Evolutionary conservation across 202 grass and related monocot species (phyloP).

Genomic region (Thinopyrum obtusiflorum): DNA sequence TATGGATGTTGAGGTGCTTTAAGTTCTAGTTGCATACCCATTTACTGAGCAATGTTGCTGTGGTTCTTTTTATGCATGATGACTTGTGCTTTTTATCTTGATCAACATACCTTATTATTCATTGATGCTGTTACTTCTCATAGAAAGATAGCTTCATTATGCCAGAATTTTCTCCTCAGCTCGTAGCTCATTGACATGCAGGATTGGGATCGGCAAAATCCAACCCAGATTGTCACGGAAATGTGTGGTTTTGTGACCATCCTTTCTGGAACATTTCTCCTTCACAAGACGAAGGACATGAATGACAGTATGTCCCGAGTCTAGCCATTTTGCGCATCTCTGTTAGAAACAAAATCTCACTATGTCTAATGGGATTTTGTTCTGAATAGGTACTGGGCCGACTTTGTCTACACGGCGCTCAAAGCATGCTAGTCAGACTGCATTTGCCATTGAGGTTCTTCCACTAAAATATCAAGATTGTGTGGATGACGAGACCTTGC

Average conservation of each 20-base stretch:
- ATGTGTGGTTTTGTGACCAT: slow-evolving; percentile 90
- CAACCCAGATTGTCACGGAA: slow-evolving; percentile 87
- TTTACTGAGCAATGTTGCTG: slow-evolving; percentile 1
- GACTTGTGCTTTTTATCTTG: not conserved
- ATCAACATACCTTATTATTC: not conserved
- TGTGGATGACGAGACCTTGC: slow-evolving; percentile 35
- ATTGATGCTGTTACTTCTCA: not conserved
- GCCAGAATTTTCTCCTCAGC: not conserved
- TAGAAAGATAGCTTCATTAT: not conserved
- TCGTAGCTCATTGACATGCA: slow-evolving; percentile 43
- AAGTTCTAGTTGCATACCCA: not conserved
- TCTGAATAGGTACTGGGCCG: slow-evolving; percentile 41
- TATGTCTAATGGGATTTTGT: slow-evolving; percentile 16
- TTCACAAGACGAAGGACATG: slow-evolving; percentile 90
- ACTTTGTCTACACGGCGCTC: slow-evolving; percentile 26
- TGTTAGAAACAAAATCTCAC: not conserved
- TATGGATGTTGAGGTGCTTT: not conserved
- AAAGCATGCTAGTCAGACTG: slow-evolving; percentile 39
- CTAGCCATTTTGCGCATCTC: slow-evolving; percentile 1
- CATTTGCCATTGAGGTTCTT: slow-evolving; percentile 45
- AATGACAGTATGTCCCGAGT: slow-evolving; percentile 40
- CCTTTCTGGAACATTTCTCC: slow-evolving; percentile 95
- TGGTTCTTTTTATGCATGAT: slow-evolving; percentile 12
- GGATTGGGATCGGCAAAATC: slow-evolving; percentile 92
- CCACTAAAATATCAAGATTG: slow-evolving; percentile 56